Percentiles rank a stretch among this genome's conserved stretches.
Conservation (phyloP, 164 flowering plant species). For the Vitis cinerea region DNA sequence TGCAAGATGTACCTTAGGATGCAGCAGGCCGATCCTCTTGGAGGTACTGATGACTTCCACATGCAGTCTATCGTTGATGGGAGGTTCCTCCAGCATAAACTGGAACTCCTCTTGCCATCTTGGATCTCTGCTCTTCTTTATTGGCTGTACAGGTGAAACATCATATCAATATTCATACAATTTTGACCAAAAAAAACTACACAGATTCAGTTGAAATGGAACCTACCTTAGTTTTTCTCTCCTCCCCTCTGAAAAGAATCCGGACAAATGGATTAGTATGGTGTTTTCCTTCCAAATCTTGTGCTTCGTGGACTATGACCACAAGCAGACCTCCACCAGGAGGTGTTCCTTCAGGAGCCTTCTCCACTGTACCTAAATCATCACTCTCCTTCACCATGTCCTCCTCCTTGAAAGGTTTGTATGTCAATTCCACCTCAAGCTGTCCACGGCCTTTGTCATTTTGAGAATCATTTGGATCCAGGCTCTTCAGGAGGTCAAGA, state of each 20-base stretch:
- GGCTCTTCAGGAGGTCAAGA: slow-evolving; percentile 53
- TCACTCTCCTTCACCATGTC: slow-evolving; percentile 38
- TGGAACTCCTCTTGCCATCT: slow-evolving; percentile 71
- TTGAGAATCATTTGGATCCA: slow-evolving; percentile 49
- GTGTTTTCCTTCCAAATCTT: slow-evolving; percentile 71
- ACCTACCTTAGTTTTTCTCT: slow-evolving; percentile 62
- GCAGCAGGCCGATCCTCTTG: slow-evolving; percentile 49
- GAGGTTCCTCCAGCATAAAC: slow-evolving; percentile 55
- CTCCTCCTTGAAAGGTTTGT: slow-evolving; percentile 58
- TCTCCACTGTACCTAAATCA: slow-evolving; percentile 31
- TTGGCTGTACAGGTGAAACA: slow-evolving; percentile 23
- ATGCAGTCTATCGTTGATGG: slow-evolving; percentile 53
- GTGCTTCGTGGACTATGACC: slow-evolving; percentile 58
- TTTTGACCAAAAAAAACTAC: no score
- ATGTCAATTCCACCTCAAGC: slow-evolving; percentile 46
- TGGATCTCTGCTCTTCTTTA: slow-evolving; percentile 69
- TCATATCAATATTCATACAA: not conserved
- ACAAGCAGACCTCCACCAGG: slow-evolving; percentile 61
- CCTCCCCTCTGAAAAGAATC: slow-evolving; percentile 58
- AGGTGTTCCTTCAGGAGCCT: slow-evolving; percentile 68
- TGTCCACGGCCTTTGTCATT: slow-evolving; percentile 68
- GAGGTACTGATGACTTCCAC: slow-evolving; percentile 63
- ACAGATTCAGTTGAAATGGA: no score
- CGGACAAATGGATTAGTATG: slow-evolving; percentile 61
- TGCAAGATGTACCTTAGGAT: not conserved